phyloP scores from a whole-genome alignment of 805 yeast species.

The Candida andamanensis region DNA sequence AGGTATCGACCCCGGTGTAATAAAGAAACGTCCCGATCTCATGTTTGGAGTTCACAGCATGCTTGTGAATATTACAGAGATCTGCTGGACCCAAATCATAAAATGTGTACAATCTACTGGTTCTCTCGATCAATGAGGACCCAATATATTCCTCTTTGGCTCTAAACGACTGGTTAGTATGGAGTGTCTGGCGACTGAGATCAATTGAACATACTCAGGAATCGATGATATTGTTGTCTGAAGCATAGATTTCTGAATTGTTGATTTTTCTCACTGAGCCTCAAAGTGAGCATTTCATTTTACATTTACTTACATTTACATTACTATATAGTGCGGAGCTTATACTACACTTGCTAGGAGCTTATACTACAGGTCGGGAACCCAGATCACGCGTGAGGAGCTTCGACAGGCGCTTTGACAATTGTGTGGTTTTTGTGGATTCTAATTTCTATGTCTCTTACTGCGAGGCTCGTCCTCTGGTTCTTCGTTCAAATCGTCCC shows the following conservation, averaged over 20 bases:
- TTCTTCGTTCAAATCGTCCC: slow-evolving; percentile 42
- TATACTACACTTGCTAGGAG: too few species aligned
- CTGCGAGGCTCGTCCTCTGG: slow-evolving; percentile 14
- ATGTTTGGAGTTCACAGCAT: slow-evolving; percentile 36
- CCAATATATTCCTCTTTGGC: slow-evolving; percentile 54
- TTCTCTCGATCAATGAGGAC: slow-evolving; percentile 58
- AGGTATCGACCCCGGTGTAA: slow-evolving; percentile 70
- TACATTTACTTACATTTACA: too few species aligned
- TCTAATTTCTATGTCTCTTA: background rate
- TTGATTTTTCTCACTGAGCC: background rate
- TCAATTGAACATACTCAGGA: slow-evolving; percentile 23
- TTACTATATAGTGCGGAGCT: too few species aligned
- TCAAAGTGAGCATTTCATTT: background rate
- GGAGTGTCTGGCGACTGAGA: background rate
- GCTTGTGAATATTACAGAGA: slow-evolving; percentile 47
- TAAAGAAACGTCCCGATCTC: slow-evolving; percentile 69
- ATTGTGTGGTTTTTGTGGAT: background rate
- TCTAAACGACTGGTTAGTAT: slow-evolving; percentile 12
- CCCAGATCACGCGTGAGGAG: background rate
- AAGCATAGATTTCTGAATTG: slow-evolving; percentile 18
- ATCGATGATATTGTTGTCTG: slow-evolving; percentile 33
- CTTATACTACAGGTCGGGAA: too few species aligned
- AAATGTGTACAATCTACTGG: slow-evolving; percentile 52
- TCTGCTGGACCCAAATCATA: slow-evolving; percentile 73
- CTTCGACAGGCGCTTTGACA: background rate